Evolutionary conservation across 306 rosid species (phyloP), one percentile per base, ranked within the genome.

Genomic region (Dryas alaskensis): DNA sequence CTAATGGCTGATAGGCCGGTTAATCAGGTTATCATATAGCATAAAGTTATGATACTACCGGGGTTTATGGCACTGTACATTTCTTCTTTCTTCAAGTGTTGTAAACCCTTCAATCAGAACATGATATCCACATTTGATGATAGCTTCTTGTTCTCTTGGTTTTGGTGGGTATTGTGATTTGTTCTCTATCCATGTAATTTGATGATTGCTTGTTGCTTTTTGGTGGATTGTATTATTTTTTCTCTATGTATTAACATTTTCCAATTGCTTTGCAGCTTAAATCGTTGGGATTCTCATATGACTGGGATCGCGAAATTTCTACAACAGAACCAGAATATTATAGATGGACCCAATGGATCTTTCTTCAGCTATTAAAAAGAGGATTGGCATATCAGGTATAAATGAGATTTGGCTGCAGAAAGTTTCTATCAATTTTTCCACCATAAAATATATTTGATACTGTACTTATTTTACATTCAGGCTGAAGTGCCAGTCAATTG

Each of bases 401-500:
- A 73, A 47, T 72, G 53, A 74, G 75, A 76, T 74, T 25, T 10
- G 70, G 53, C 44, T 65, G 72, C 50, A 9, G 47, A 42, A 44
- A 60, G 70, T 76, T 77, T 74, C 60, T 68, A 7, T 22, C 60
- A 25, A 9, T 74, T 68, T 74, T 68, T 53, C 67, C 19, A 7
- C 19, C 60, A 65, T 62, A 48, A 73, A 60, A 67, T 17, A 73
- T 73, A 60, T 68, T 44, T 64, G 75, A 82, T 8, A 44, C 55
- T 53, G 25, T 72, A 74, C 59, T 11, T 80, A 47, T 75, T 53
- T 54, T 73, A 70, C 49, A 12, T 74, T 81, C 84, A 94, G 98
- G 98, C 97, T 67, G 97, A 94, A 88, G 98, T 94, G 81, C 96
- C 98, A 1, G 98, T 94, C 65, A 94, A 94, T 79, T 94, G 98